Conservation (phyloP, 2,329 filamentous ascomycete species). For the Lizonia empirigonia region DNA sequence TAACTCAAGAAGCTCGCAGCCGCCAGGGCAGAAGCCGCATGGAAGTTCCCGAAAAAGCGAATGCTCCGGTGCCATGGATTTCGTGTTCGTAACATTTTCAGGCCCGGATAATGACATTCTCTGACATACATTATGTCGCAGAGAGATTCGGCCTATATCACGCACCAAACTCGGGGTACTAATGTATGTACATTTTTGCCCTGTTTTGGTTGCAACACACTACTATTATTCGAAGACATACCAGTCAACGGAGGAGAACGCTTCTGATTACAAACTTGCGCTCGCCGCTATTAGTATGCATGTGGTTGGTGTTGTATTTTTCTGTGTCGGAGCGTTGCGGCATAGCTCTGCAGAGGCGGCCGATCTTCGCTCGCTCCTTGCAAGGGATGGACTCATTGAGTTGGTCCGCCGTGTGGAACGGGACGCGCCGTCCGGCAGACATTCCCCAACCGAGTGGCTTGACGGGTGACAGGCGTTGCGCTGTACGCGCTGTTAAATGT, state of each 20-base stretch:
- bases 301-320: background rate
- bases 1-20: background rate
- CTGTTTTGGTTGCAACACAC: too few relatives aligned
- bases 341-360: background rate
- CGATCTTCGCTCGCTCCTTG: background rate
- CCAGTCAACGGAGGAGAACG: background rate
- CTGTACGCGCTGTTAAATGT: constrained; percentile 8
- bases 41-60: too few relatives aligned
- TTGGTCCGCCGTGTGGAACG: constrained; percentile 1
- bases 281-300: background rate
- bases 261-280: background rate
- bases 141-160: too few relatives aligned
- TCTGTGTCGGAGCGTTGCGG: background rate
- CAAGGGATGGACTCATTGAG: background rate
- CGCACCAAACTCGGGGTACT: too few relatives aligned
- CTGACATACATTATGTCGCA: too few relatives aligned
- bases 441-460: constrained; percentile 6
- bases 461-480: constrained; percentile 1
- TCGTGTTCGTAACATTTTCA: background rate
- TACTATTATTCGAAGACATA: background rate
- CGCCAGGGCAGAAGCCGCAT: too few relatives aligned
- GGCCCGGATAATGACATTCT: background rate
- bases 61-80: background rate
- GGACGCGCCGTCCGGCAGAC: background rate
- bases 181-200: too few relatives aligned